Conservation (phyloP, 1,284 basidiomycete species). For the Melanopsichium pennsylvanicum region DNA sequence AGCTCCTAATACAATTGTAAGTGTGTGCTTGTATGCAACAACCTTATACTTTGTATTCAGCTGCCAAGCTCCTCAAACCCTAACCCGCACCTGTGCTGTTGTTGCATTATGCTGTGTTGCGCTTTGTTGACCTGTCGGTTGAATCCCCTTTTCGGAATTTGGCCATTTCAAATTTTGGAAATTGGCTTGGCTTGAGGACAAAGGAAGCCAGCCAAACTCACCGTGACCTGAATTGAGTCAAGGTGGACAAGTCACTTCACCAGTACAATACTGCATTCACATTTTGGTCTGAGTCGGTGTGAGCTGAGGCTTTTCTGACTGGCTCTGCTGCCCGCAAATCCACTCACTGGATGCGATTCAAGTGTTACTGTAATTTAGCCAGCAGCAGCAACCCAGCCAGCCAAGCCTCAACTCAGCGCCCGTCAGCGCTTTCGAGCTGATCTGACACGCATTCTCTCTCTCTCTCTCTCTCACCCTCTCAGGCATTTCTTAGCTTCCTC, state of each 20-base stretch:
- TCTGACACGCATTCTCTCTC: not conserved
- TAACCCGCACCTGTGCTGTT: too few species aligned
- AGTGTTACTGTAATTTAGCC: not conserved
- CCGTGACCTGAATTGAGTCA: too few species aligned
- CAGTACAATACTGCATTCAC: too few species aligned
- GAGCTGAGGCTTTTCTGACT: not conserved
- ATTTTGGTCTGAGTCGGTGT: too few species aligned
- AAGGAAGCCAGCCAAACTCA: too few species aligned
- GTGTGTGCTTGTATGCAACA: not conserved
- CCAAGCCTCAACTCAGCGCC: not conserved
- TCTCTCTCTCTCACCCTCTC: constrained; percentile 7
- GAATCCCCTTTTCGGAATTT: too few species aligned
- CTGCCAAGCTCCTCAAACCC: not conserved
- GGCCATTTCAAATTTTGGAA: too few species aligned
- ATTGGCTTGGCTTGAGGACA: too few species aligned
- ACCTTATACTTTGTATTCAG: not conserved
- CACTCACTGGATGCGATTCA: constrained; percentile 9
- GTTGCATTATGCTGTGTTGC: constrained; percentile 4
- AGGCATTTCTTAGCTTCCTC: too few species aligned
- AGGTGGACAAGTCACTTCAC: too few species aligned
- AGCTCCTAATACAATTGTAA: too few species aligned
- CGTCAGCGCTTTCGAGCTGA: constrained; percentile 3
- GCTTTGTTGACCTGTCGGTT: not conserved
- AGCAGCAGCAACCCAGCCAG: too few species aligned
- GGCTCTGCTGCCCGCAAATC: constrained; percentile 1